Evolutionary conservation across 208 protist genomes (phyloP).

Genomic region (Acanthamoeba culbertsoni): DNA sequence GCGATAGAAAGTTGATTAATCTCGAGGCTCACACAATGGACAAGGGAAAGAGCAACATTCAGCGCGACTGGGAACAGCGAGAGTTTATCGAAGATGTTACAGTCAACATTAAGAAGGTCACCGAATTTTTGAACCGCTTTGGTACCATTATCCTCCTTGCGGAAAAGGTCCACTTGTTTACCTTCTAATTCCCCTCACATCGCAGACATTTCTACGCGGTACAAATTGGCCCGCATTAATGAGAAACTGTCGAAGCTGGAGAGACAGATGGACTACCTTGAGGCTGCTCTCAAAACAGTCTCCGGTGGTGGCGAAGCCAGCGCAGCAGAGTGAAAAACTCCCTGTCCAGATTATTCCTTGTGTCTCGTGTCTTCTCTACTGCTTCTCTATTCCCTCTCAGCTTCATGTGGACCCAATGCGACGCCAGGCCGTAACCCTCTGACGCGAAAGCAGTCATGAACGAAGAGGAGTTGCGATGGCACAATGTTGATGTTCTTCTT

Average conservation of each 20-base stretch:
- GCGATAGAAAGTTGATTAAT: not conserved
- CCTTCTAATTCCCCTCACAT: not conserved
- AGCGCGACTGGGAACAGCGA: constrained; percentile 75
- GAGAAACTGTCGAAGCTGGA: constrained; percentile 72
- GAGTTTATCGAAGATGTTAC: constrained; percentile 71
- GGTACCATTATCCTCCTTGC: constrained; percentile 31
- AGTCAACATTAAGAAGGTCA: constrained; percentile 74
- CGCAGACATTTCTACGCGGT: constrained; percentile 72
- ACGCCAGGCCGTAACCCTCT: not conserved
- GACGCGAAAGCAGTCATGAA: not conserved
- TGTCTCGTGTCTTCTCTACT: not conserved
- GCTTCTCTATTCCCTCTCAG: not conserved
- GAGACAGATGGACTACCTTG: constrained; percentile 75
- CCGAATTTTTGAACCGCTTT: constrained; percentile 77
- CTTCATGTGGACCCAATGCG: not conserved
- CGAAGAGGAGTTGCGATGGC: not conserved
- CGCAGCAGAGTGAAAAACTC: not conserved
- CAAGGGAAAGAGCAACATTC: constrained; percentile 63
- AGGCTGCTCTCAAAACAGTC: constrained; percentile 54
- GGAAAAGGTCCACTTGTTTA: not conserved
- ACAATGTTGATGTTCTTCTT: not conserved
- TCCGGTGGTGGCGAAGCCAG: not conserved
- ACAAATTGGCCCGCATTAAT: constrained; percentile 70
- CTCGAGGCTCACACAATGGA: not conserved
- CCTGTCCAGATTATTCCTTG: not conserved